Base-by-base conservation (phyloP, 164 flowering plant species). In the Piper longum region DNA sequence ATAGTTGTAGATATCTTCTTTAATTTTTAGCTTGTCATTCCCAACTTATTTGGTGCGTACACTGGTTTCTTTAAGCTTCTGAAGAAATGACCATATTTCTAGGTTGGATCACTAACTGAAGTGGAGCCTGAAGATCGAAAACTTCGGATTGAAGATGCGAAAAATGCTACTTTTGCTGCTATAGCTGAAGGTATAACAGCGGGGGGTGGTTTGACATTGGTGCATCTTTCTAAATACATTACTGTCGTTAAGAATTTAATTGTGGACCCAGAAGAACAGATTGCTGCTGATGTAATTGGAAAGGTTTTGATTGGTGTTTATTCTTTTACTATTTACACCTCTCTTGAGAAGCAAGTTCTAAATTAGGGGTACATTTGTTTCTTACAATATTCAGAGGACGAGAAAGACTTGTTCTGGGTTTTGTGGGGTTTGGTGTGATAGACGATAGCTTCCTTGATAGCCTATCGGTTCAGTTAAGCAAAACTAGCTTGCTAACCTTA, bases 31-130 rank as follows among this genome's bases (percentile, higher is more conserved):
- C n/a, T n/a, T n/a, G n/a, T n/a, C n/a, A n/a, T n/a, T n/a, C n/a
- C n/a, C n/a, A n/a, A n/a, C n/a, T n/a, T n/a, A n/a, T n/a, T n/a
- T 66, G 62, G 56, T 63, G n/a, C 7, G 4, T 70, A 36, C 19
- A 65, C 58, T 57, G 62, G 56, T 56, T 9, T 64, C 42, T 62
- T 44, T 70, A 62, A 41, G 40, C n/a, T 57, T 59, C 43, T 67
- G 65, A 69, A 66, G 60, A 59, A 64, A 67, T 74, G 52, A 57
- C 42, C 57, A 36, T 76, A 52, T 19, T 60, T 73, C 67, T 66
- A 91, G 97, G 97, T 93, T 7, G 97, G 99, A 71, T 97, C 89
- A 61, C 86, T 80, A 65, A 90, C 95, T 2, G 99, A 90, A 72
- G 60, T 69, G n/a, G 99, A 90, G 72, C 88, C 90, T 54, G 96